Evolutionary conservation across 1,139 yeast genomes (phyloP), one percentile per base, ranked within the genome.

Genomic region (Nakaseomyces nivariensis): DNA sequence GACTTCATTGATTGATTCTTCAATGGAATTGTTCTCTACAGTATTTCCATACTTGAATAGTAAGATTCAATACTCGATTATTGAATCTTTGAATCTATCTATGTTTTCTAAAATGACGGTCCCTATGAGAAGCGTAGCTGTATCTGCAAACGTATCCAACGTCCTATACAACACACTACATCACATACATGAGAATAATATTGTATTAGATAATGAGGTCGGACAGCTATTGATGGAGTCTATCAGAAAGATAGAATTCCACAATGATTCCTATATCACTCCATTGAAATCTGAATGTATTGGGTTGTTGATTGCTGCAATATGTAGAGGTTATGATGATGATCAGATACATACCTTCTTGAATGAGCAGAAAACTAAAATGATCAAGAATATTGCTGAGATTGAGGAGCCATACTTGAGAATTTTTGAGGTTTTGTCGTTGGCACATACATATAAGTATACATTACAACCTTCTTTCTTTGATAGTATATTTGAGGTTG

Each of bases 11-110:
- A 77, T 88, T 25, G 96, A 92, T 66, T 67, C 78, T 1, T 82
- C 96, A 0, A 82, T 92, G 59, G 89, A 84, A 53, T 72, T 89
- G 4, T 86, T 89, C 60, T 81, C 85, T 9, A 62, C 76, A 7
- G 74, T 85, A 0, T 85, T 92, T 57, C 88, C 95, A 0, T 72
- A 75, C 53, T 76, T 92, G 58, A 79, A 90, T n/a, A 67, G 79
- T 8, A 86, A 88, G 55, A 85, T 92, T 50, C 97, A 92, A 61
- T 82, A 85, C 51, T 88, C 97, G 1, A 73, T 92, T 37, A 67
- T 92, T 45, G 97, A 90, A 57, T 89, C 84, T 53, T 69, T 92
- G 54, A 75, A 90, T 57, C 72, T 81, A 3, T 77, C 82, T 6
- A 56, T 79, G 38, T 64, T 70, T 44, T 68, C 70, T 36, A 67